Evolutionary conservation across 805 yeast genomes (phyloP), one percentile per base, ranked within the genome.

Genomic region (Scheffersomyces coipomensis): DNA sequence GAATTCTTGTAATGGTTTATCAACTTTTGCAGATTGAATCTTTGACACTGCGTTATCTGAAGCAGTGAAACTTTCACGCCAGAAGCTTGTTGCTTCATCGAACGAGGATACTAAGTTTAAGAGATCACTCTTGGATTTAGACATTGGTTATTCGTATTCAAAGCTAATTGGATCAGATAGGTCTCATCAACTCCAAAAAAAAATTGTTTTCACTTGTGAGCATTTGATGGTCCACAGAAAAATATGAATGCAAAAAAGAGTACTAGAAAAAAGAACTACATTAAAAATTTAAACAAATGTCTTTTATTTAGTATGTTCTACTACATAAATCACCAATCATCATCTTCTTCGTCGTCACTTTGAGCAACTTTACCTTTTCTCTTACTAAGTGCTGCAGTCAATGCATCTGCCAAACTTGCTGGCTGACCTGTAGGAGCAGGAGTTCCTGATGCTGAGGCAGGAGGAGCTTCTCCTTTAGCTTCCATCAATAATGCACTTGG

Each of bases 341-440:
- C 96, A 43, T 85, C 90, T 47, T 85, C 93, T 49, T 86, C 95
- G 43, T 85, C 93, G 47, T 88, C 96, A 48, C 88, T 81, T 15
- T 73, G 78, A 1, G 86, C 75, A 6, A 91, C 95, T 59, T 88
- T 88, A 16, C 77, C 79, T 63, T 91, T 91, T 55, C 97, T 76
- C 40, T 79, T 78, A 52, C 75, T 85, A 48, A 91, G 73, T 3
- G 97, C 98, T 13, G 86, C 86, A 8, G 95, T 88, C 37, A 89
- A 66, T 0, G 96, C 96, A 60, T 87, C 95, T 1, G 96, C 96
- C 42, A 89, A 64, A 11, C 78, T 71, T 2, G 80, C 85, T 1
- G 85, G 79, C 34, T 75, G 79, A 3, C 77, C 81, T 7, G 77
- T 74, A n/a, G 65, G 60, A 3, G 72, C 69, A 2, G 71, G 60